Evolutionary conservation across 2,329 filamentous ascomycete genomes (phyloP).

Genomic region (Incumbomyces lentus): DNA sequence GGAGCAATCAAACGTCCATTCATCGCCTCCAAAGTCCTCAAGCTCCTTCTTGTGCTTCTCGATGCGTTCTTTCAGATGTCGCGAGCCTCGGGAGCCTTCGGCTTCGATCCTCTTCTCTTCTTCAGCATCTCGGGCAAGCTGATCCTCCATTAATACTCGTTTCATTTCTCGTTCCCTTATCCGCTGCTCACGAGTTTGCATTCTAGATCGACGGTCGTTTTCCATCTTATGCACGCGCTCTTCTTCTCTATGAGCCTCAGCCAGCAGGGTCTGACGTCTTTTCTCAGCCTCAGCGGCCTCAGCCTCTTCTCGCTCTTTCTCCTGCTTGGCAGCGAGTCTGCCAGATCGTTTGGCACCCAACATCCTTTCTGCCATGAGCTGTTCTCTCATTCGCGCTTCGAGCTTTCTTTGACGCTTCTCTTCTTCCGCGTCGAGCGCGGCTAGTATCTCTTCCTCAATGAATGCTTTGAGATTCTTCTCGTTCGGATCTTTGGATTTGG

Average conservation of each 20-base stretch:
- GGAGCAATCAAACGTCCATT: conserved; percentile 89
- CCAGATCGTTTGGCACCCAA: conserved; percentile 92
- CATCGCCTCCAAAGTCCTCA: conserved; percentile 63
- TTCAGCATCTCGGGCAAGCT: conserved; percentile 68
- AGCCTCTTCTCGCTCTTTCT: conserved; percentile 66
- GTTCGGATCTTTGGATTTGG: conserved; percentile 69
- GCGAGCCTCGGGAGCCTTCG: conserved; percentile 55
- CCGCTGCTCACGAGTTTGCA: conserved; percentile 75
- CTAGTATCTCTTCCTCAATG: conserved; percentile 68
- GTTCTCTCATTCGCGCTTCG: conserved; percentile 67
- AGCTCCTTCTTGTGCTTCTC: conserved; percentile 69
- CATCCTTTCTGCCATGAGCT: conserved; percentile 72
- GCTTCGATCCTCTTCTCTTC: conserved; percentile 53
- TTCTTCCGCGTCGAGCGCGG: conserved; percentile 68
- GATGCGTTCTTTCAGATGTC: conserved; percentile 71
- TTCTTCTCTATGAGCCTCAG: conserved; percentile 49
- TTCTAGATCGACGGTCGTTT: conserved; percentile 64
- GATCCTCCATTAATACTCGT: conserved; percentile 73
- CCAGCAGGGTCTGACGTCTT: conserved; percentile 54
- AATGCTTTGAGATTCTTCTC: conserved; percentile 67
- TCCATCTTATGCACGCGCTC: conserved; percentile 54
- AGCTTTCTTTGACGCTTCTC: conserved; percentile 59
- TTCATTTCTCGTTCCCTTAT: conserved; percentile 76
- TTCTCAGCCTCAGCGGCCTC: conserved; percentile 60
- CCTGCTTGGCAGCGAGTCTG: conserved; percentile 69